Conservation (phyloP, 805 yeast species). For the Nakazawaea siamensis region DNA sequence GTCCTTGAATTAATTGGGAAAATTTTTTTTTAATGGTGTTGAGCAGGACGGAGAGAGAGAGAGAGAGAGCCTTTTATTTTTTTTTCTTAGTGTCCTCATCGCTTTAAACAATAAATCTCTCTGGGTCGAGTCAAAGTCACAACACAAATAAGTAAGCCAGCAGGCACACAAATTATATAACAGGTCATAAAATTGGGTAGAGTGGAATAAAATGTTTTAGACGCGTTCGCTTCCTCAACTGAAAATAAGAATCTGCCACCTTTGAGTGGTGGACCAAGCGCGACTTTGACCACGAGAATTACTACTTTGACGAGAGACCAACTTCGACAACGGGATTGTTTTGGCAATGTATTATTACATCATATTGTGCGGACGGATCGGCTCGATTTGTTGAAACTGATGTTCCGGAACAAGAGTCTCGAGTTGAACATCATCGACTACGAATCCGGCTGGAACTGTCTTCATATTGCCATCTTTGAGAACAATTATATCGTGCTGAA, state of each 20-base stretch:
- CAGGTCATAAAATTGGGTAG: too few species aligned
- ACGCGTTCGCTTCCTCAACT: constrained; percentile 10
- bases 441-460: constrained; percentile 77
- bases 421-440: constrained; percentile 44
- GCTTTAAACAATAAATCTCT: too few species aligned
- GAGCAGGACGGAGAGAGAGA: too few species aligned
- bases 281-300: constrained; percentile 12
- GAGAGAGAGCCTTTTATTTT: too few species aligned
- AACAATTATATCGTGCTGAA: constrained; percentile 51
- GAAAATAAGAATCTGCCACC: not conserved
- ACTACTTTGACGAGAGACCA: constrained; percentile 26
- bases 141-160: too few species aligned
- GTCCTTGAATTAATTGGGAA: too few species aligned
- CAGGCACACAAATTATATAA: too few species aligned
- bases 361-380: constrained; percentile 42
- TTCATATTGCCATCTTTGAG: constrained; percentile 60
- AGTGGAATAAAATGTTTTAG: not conserved
- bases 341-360: constrained; percentile 61
- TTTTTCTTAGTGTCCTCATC: too few species aligned
- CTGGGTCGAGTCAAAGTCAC: too few species aligned
- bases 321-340: constrained; percentile 47
- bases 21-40: too few species aligned
- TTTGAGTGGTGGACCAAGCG: constrained; percentile 3
- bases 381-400: constrained; percentile 32
- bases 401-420: constrained; percentile 40